phyloP scores from a whole-genome alignment of 805 yeast genomes.

The Teunomyces pallodes region DNA sequence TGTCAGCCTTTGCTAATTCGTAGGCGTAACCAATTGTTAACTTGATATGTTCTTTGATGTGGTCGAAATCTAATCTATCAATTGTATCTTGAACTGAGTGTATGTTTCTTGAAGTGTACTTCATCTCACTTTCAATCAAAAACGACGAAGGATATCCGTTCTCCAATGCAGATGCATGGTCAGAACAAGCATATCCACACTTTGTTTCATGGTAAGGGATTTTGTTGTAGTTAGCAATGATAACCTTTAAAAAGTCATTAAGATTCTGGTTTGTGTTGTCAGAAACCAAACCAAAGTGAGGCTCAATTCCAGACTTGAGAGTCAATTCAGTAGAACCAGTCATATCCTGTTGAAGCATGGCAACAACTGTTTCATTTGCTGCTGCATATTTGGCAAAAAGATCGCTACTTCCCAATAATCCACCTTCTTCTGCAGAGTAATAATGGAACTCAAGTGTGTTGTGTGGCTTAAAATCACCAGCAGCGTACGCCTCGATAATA shows the following conservation, averaged over 20 bases:
- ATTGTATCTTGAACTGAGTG: conserved; percentile 80
- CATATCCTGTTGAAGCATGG: conserved; percentile 95
- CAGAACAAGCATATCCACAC: conserved; percentile 94
- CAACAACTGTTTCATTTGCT: conserved; percentile 53
- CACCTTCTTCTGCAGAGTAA: conserved; percentile 95
- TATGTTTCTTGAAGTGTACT: conserved; percentile 62
- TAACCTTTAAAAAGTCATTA: conserved; percentile 57
- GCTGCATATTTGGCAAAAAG: conserved; percentile 58
- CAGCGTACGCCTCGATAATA: conserved; percentile 37
- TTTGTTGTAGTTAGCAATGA: conserved; percentile 59
- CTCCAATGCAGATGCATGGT: conserved; percentile 82
- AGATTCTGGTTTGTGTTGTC: conserved; percentile 61
- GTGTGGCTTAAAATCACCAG: conserved; percentile 47
- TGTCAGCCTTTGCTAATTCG: conserved; percentile 48
- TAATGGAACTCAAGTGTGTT: conserved; percentile 90
- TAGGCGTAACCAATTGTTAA: conserved; percentile 69
- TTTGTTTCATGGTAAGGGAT: conserved; percentile 71
- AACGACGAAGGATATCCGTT: conserved; percentile 84
- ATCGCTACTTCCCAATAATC: conserved; percentile 80
- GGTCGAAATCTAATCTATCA: conserved; percentile 74
- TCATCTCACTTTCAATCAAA: conserved; percentile 74
- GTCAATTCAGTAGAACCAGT: conserved; percentile 69
- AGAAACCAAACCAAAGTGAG: conserved; percentile 74
- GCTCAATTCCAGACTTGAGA: conserved; percentile 49
- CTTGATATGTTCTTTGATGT: conserved; percentile 77